Evolutionary conservation across 2,329 filamentous ascomycete genomes (phyloP).

Genomic region (Sordariomycetes sp.): DNA sequence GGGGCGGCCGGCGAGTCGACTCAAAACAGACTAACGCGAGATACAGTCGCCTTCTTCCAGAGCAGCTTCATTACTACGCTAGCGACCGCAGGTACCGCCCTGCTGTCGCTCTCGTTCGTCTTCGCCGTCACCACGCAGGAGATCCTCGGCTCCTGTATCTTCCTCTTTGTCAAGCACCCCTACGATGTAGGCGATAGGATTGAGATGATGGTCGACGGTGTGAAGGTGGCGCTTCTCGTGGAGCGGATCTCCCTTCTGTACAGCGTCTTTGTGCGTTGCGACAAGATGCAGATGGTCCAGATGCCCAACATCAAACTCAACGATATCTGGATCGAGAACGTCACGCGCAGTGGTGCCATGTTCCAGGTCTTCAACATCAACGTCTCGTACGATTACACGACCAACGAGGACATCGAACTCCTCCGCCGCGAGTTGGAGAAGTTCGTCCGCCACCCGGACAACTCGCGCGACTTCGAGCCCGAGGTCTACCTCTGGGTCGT

Average conservation of each 20-base stretch:
- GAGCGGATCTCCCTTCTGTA: constrained; percentile 91
- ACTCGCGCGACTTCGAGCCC: constrained; percentile 79
- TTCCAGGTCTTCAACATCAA: constrained; percentile 69
- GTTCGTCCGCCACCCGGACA: constrained; percentile 75
- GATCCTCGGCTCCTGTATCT: constrained; percentile 95
- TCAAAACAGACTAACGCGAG: neutral
- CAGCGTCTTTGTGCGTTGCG: constrained; percentile 77
- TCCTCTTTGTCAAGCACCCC: constrained; percentile 96
- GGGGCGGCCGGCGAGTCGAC: too few relatives aligned
- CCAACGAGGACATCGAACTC: constrained; percentile 78
- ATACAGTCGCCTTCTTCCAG: constrained; percentile 72
- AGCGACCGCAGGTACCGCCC: constrained; percentile 77
- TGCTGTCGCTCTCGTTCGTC: constrained; percentile 93
- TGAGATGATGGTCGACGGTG: constrained; percentile 47
- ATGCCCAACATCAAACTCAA: constrained; percentile 88
- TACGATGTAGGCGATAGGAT: constrained; percentile 94
- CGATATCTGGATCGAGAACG: constrained; percentile 88
- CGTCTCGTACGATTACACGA: constrained; percentile 66
- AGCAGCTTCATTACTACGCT: constrained; percentile 74
- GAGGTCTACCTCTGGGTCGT: constrained; percentile 69
- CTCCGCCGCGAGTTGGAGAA: constrained; percentile 72
- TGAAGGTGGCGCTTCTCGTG: constrained; percentile 58
- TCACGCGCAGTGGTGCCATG: constrained; percentile 85
- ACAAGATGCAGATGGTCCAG: constrained; percentile 63
- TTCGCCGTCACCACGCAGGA: constrained; percentile 89